phyloP scores from a whole-genome alignment of 306 rosid species.

The Luffa aegyptiaca region DNA sequence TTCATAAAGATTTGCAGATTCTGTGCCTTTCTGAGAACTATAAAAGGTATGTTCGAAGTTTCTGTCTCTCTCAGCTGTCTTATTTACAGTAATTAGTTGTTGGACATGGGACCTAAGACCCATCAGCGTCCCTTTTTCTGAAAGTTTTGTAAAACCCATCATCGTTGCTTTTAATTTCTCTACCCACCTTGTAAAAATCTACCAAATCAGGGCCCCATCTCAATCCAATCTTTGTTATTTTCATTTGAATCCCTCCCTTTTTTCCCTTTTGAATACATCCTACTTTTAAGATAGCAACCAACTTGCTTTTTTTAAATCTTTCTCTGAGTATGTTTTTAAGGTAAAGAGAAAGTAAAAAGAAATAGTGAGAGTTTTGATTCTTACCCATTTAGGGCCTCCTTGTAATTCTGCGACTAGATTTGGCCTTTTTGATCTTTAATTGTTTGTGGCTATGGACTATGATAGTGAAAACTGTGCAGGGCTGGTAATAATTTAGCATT shows the following conservation, averaged over 20 bases:
- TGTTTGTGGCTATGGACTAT: conserved; percentile 1
- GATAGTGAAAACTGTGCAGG: background rate
- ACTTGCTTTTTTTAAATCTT: background rate
- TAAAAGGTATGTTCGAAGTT: background rate
- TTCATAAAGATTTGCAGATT: background rate
- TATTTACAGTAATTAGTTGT: background rate
- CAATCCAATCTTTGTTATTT: background rate
- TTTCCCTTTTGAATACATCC: background rate
- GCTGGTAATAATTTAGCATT: background rate
- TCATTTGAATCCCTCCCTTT: background rate
- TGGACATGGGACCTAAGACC: background rate
- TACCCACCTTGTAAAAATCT: background rate
- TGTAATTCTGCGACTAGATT: background rate
- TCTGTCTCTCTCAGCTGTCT: background rate
- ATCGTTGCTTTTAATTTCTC: background rate
- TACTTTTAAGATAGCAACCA: background rate
- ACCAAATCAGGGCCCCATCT: conserved; percentile 3
- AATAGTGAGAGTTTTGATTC: background rate
- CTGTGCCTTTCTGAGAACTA: background rate
- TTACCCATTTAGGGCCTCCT: background rate
- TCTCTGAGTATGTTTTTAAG: background rate
- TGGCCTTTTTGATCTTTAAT: background rate
- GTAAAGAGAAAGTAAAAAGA: background rate
- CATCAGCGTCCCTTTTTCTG: background rate
- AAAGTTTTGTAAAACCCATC: background rate